phyloP scores from a whole-genome alignment of 129 eudicot species.

The Lactuca saligna region DNA sequence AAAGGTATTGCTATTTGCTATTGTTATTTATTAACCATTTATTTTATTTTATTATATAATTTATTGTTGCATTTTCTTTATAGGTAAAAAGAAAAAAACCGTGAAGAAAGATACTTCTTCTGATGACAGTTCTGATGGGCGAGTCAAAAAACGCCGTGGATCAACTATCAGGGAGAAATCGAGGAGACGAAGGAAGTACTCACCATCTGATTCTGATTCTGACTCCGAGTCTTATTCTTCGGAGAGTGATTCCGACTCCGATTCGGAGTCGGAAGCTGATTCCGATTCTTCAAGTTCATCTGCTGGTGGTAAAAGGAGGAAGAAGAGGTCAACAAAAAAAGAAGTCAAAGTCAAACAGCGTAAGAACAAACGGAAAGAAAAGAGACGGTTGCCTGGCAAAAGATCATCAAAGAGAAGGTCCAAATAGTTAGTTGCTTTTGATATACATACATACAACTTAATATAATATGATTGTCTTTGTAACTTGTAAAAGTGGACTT shows the following conservation, averaged over 20 bases:
- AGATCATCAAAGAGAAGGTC: conserved; percentile 55
- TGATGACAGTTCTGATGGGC: conserved; percentile 58
- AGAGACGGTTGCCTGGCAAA: conserved; percentile 28
- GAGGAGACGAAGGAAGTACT: conserved; percentile 72
- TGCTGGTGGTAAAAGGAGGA: conserved; percentile 61
- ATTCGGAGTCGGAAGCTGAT: conserved; percentile 44
- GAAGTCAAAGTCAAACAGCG: conserved; percentile 40
- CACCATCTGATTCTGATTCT: conserved; percentile 61
- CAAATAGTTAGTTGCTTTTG: conserved; percentile 37
- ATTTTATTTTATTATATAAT: conserved; percentile 10
- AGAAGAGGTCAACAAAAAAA: conserved; percentile 59
- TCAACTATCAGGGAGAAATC: conserved; percentile 41
- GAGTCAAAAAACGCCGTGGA: conserved; percentile 45
- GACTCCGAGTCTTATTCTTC: conserved; percentile 68
- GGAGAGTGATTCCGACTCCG: conserved; percentile 54
- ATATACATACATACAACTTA: too few species aligned
- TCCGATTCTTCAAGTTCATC: conserved; percentile 79
- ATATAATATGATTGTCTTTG: too few species aligned
- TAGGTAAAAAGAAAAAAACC: conserved; percentile 60
- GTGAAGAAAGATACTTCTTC: conserved; percentile 45
- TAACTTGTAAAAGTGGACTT: background rate
- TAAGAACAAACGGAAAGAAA: conserved; percentile 38
- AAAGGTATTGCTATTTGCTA: conserved; percentile 50
- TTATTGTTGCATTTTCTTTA: background rate
- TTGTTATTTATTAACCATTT: too few species aligned